Conservation (phyloP, 352 stramenopile species). For the Pythium myriotylum region DNA sequence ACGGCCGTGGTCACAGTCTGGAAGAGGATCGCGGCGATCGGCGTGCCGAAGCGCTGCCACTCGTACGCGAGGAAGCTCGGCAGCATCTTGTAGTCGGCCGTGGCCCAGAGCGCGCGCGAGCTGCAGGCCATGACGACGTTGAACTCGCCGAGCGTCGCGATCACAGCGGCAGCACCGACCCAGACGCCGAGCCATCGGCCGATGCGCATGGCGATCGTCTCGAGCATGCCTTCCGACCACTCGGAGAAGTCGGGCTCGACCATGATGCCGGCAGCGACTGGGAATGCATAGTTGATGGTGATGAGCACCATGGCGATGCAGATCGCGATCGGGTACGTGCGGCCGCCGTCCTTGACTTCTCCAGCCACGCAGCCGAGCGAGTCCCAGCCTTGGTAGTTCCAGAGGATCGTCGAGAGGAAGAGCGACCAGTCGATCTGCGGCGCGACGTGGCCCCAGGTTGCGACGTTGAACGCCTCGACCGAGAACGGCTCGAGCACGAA, state of each 20-base stretch:
- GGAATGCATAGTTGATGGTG: slow-evolving; percentile 86
- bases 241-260: slow-evolving; percentile 66
- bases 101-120: slow-evolving; percentile 79
- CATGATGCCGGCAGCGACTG: slow-evolving; percentile 80
- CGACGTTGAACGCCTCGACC: slow-evolving; percentile 71
- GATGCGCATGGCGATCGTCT: slow-evolving; percentile 76
- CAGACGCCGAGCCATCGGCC: slow-evolving; percentile 79
- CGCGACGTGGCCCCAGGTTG: slow-evolving; percentile 70
- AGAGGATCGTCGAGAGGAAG: slow-evolving; percentile 87
- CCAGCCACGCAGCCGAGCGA: slow-evolving; percentile 83
- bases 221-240: slow-evolving; percentile 76
- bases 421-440: slow-evolving; percentile 80
- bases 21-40: slow-evolving; percentile 75
- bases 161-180: slow-evolving; percentile 73
- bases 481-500: slow-evolving; percentile 80
- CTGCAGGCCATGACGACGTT: slow-evolving; percentile 88
- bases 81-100: slow-evolving; percentile 87
- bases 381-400: slow-evolving; percentile 90
- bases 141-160: slow-evolving; percentile 85
- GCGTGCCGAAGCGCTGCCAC: slow-evolving; percentile 78
- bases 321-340: slow-evolving; percentile 85
- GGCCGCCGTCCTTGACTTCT: slow-evolving; percentile 79
- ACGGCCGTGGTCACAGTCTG: slow-evolving; percentile 73
- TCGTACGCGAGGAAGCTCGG: slow-evolving; percentile 58
- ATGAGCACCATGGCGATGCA: slow-evolving; percentile 81